Evolutionary conservation across 345 rosid species (phyloP), one percentile per base, ranked within the genome.

Genomic region (Turnera subulata): DNA sequence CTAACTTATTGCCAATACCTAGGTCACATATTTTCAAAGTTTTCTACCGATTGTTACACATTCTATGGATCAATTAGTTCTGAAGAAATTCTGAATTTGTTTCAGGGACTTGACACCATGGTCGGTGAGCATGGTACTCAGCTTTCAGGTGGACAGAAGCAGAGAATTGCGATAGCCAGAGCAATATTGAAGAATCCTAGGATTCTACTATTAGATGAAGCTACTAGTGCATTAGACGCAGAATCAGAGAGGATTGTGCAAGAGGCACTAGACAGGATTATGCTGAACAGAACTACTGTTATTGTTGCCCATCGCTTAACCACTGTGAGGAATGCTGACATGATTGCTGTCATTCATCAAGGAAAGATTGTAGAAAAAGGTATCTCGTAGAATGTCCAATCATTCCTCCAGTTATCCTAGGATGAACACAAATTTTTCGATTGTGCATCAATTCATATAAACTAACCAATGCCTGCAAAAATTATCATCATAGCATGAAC

Each of bases 351-450:
- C 13, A 81, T 91, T 66, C 89, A 88, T 53, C 81, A 61, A 0
- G 97, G 97, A 23, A 88, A 79, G 65, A 71, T 91, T 66, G 89
- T 85, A 11, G 97, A 91, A 67, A 82, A 86, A 76, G 97, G 95
- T 79, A 72, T 29, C 9, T 15, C 35, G 4, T 8, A 29, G n/a
- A n/a, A n/a, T n/a, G n/a, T n/a, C n/a, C 35, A 29, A 29, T 8
- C 8, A 29, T 29, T 29, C 8, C 35, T 29, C 35, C 35, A 29
- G 35, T n/a, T n/a, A n/a, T n/a, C n/a, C n/a, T n/a, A n/a, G n/a
- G n/a, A n/a, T n/a, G n/a, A n/a, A n/a, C n/a, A n/a, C n/a, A n/a
- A n/a, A n/a, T n/a, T n/a, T n/a, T n/a, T n/a, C n/a, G n/a, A n/a
- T n/a, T n/a, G n/a, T n/a, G n/a, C n/a, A n/a, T n/a, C n/a, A n/a